phyloP scores from a whole-genome alignment of 2,329 filamentous ascomycete species.

The Tolypocladium guangdongense region DNA sequence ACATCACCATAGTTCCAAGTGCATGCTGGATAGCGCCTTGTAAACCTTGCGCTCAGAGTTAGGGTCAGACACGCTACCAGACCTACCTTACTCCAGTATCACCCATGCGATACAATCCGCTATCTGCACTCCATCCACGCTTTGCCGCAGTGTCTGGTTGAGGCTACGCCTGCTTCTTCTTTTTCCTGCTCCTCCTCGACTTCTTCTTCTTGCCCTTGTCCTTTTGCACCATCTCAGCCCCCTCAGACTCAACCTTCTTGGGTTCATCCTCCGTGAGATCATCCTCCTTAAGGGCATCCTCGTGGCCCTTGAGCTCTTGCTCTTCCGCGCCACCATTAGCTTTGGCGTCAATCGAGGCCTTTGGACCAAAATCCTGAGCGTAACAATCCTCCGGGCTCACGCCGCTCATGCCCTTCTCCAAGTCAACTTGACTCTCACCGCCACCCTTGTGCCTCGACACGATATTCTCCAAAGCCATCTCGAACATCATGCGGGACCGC shows the following conservation, averaged over 20 bases:
- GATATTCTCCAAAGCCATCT: neutral
- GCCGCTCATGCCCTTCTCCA: neutral
- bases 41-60: no score
- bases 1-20: no score
- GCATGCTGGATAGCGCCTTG: no score
- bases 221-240: neutral
- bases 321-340: neutral
- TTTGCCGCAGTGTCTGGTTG: no score
- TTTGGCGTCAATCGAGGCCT: neutral
- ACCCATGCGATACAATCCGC: no score
- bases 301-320: neutral
- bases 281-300: no score
- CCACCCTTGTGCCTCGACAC: neutral
- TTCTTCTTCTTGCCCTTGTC: slow-evolving; percentile 3
- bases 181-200: slow-evolving; percentile 7
- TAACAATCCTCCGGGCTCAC: neutral
- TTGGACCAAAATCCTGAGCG: neutral
- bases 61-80: no score
- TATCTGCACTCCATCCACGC: no score
- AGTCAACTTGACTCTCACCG: neutral
- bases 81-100: no score
- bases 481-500: neutral
- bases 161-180: neutral
- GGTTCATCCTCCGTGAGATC: no score
- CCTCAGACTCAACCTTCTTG: neutral